Percentiles rank a stretch among this genome's conserved stretches.
These are phyloP conservation scores for Alnus glutinosa DNA, from an alignment of 306 rosid genomes.

Conservation along the genomic window DNA sequence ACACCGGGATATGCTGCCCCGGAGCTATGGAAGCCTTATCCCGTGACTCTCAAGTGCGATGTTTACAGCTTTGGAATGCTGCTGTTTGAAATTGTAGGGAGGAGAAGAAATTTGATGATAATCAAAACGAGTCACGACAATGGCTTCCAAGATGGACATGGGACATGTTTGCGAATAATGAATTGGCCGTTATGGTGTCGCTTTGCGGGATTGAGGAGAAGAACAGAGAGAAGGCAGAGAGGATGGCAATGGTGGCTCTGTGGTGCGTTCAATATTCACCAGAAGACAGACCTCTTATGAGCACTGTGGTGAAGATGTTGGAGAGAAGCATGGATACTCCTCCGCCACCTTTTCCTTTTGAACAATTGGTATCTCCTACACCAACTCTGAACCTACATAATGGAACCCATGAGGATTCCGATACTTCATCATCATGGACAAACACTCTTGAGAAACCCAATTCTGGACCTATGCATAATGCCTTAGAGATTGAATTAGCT, in stretches of 20 bases:
- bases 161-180: conserved; percentile 49
- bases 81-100: conserved; percentile 47
- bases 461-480: background rate
- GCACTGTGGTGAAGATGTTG: conserved; percentile 51
- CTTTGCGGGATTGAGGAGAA: conserved; percentile 47
- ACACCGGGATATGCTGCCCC: conserved; percentile 54
- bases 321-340: conserved; percentile 41
- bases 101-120: conserved; percentile 43
- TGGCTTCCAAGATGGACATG: conserved; percentile 53
- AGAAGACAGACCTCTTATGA: conserved; percentile 48
- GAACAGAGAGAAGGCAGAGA: conserved; percentile 32
- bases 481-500: conserved; percentile 34
- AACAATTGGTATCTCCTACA: conserved; percentile 25
- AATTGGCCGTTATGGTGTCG: conserved; percentile 39
- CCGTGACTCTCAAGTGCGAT: conserved; percentile 40
- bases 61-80: conserved; percentile 50
- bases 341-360: conserved; percentile 46
- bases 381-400: conserved; percentile 4
- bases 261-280: conserved; percentile 52
- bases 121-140: conserved; percentile 35
- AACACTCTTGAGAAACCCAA: background rate
- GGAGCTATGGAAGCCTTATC: conserved; percentile 47
- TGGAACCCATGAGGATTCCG: conserved; percentile 26
- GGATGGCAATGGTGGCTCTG: conserved; percentile 48
- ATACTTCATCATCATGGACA: conserved; percentile 27